Conservation (phyloP, 805 yeast species). For the Wickerhamomyces silvicola region DNA sequence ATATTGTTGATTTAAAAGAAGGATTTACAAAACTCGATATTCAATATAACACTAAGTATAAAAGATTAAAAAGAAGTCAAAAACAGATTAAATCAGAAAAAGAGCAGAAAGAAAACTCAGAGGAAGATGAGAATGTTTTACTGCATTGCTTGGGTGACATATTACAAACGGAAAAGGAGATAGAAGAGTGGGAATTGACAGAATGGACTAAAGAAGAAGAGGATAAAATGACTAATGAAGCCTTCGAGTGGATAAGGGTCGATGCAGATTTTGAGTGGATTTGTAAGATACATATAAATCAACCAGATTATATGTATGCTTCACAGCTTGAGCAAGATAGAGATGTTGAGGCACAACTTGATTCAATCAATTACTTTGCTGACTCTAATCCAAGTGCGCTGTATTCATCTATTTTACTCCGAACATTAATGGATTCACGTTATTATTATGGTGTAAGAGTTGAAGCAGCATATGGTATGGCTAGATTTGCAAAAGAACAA, state of each 20-base stretch:
- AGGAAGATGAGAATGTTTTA: conserved; percentile 32
- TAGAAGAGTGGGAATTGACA: conserved; percentile 62
- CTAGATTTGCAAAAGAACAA: conserved; percentile 55
- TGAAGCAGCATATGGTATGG: conserved; percentile 79
- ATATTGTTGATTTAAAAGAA: conserved; percentile 87
- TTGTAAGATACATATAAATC: conserved; percentile 70
- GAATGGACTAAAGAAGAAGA: conserved; percentile 70
- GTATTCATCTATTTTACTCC: conserved; percentile 68
- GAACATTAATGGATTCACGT: conserved; percentile 78
- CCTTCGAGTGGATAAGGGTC: conserved; percentile 96
- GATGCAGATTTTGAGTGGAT: conserved; percentile 99
- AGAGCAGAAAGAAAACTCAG: conserved; percentile 28
- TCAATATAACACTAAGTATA: conserved; percentile 90
- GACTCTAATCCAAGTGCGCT: conserved; percentile 49
- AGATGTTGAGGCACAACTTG: conserved; percentile 93
- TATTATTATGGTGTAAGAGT: conserved; percentile 86
- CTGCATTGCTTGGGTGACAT: conserved; percentile 73
- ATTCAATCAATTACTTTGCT: conserved; percentile 71
- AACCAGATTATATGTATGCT: conserved; percentile 91
- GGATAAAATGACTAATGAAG: conserved; percentile 66
- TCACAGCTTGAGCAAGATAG: conserved; percentile 92
- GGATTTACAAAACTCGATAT: conserved; percentile 82
- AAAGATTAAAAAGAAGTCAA: conserved; percentile 64
- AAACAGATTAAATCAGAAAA: conserved; percentile 34
- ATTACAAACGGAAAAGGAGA: conserved; percentile 52